Evolutionary conservation across 2,329 filamentous ascomycete species (phyloP).

Genomic region (Helotiales sp.): DNA sequence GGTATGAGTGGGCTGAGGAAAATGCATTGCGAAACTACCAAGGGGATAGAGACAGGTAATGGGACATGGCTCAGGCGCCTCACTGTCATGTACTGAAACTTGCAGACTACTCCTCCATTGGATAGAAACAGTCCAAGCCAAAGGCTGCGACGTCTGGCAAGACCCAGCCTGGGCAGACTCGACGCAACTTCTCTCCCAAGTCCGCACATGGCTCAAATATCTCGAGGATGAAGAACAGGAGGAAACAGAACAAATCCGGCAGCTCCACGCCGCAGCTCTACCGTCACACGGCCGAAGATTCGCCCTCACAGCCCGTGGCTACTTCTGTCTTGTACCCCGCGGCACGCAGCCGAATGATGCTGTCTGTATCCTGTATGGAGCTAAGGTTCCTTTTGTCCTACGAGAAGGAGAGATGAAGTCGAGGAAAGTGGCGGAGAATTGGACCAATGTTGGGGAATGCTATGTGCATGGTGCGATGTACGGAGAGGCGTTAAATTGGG

Average conservation of each 20-base stretch:
- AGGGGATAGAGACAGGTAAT: neutral
- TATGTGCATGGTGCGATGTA: neutral
- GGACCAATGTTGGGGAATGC: neutral
- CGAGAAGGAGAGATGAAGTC: neutral
- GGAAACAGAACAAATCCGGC: neutral
- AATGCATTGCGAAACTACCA: neutral
- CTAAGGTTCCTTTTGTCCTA: neutral
- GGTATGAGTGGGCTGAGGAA: neutral
- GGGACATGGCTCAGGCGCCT: too few relatives aligned
- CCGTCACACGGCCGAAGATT: neutral
- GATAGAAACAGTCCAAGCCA: neutral
- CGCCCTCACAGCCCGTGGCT: neutral
- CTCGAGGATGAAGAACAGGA: neutral
- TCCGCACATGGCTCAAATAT: neutral
- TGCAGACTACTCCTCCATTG: neutral
- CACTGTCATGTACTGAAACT: neutral
- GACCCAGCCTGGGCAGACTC: neutral
- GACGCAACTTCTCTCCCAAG: neutral
- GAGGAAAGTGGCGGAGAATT: neutral
- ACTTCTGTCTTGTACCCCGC: neutral
- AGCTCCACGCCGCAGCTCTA: neutral
- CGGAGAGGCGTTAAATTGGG: neutral
- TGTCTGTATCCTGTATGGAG: neutral
- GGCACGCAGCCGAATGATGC: neutral
- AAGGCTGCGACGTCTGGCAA: neutral